Conservation (phyloP, 192 early-diverging fungal species). For the Umbelopsis sp. region DNA sequence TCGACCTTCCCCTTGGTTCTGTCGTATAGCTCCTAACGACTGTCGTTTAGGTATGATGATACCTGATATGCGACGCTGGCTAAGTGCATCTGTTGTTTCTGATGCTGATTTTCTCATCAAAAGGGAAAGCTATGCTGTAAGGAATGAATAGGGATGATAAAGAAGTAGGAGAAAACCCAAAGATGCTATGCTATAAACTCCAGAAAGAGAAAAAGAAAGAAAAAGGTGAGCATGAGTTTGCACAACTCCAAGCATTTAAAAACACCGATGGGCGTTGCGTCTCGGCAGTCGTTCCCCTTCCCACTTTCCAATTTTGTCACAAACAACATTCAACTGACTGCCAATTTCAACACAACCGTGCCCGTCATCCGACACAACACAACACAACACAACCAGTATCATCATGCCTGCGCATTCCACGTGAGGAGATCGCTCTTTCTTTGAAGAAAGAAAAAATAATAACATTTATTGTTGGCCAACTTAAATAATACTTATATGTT, state of each 20-base stretch:
- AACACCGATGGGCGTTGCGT: slow-evolving; percentile 8
- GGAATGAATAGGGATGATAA: slow-evolving; percentile 16
- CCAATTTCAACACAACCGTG: background rate
- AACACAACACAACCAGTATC: too few species aligned
- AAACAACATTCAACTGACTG: slow-evolving; percentile 4
- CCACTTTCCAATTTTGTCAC: background rate
- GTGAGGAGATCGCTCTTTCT: background rate
- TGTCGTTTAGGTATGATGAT: slow-evolving; percentile 22
- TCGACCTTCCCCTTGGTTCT: background rate
- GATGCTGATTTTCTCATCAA: slow-evolving; percentile 30
- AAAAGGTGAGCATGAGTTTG: slow-evolving; percentile 11
- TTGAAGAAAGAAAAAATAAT: background rate
- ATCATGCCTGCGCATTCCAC: background rate
- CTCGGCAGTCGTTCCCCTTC: slow-evolving; percentile 11
- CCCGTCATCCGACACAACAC: slow-evolving; percentile 1
- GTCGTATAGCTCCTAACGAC: slow-evolving; percentile 25
- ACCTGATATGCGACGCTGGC: slow-evolving; percentile 11
- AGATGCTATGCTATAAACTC: background rate
- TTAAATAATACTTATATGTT: background rate
- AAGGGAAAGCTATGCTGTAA: background rate
- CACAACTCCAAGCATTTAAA: background rate
- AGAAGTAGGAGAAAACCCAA: slow-evolving; percentile 2
- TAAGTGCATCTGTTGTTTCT: slow-evolving; percentile 22
- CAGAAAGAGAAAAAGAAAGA: slow-evolving; percentile 13
- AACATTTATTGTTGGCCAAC: background rate